Evolutionary conservation across 108 stramenopile species (phyloP), one percentile per base, ranked within the genome.

Genomic region (Cylindrotheca closterium): DNA sequence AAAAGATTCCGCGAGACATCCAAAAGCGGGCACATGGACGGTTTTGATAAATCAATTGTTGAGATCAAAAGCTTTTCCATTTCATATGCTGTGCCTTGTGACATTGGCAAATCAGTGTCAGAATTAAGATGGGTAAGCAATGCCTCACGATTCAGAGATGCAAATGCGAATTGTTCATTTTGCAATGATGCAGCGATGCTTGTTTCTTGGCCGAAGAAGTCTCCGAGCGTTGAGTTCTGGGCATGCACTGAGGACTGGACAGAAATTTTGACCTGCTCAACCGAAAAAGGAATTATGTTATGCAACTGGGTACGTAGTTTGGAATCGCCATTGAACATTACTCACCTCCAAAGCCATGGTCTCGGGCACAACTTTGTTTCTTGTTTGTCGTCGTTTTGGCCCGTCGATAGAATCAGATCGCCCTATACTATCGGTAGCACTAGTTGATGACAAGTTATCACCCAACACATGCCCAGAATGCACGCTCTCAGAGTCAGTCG

Each of bases 171-270:
- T 2, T 28, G 34, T 37, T 17, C 63, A 17, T 17, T 34, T 34
- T 51, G 25, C 5, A 63, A 28, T 70, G 75, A 61, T 63, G 79
- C 50, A 58, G 72, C 53, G 66, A 72, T 46, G 32, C 63, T 67
- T 18, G 68, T 51, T 46, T 80, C 79, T 28, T 80, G 64, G 22
- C 74, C 77, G 52, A 80, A 72, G 65, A 75, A 88, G 66, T 70
- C 83, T 57, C 55, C 75, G 62, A 68, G 64, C 33, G 79, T 73
- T 56, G 75, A 73, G 61, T 90, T 89, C 65, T 94, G 93, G 23
- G 85, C 76, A 64, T 94, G 93, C 15, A 94, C 67, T 4, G 89
- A 87, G n/a, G 93, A 83, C 28, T 88, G 74, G 4, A 87, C 87
- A 28, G 87, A 57, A 30, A 88, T 70, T 32, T 77, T 74, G 24